Base-by-base conservation (phyloP, 176 grass and related monocot species). In the Avena atlantica region DNA sequence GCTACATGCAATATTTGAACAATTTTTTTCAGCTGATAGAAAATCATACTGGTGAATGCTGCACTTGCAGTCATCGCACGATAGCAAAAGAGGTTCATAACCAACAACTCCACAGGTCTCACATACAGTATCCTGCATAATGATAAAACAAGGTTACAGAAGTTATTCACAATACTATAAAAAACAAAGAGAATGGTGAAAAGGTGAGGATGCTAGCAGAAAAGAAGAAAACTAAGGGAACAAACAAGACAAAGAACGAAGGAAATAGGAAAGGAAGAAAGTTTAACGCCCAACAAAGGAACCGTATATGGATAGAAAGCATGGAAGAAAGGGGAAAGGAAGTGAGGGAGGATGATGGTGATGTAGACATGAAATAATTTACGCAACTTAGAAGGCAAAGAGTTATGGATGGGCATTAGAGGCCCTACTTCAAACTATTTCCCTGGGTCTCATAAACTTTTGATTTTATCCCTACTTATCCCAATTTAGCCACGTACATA, bases 41-140 rank as follows among this genome's bases (percentile, higher is more conserved):
- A 77, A 47, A 81, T 37, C 88, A 86, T 90, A 90, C 88, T 69
- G 83, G 61, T 90, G 88, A 9, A 9, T 13, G 4, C 20, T 5
- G 60, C 25, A 55, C 15, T 77, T 42, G 78, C 83, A 90, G 51
- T 52, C 79, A 61, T 23, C 11, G 52, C 88, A 90, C 70, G 70
- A 29, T 69, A 90, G 15, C 14, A 90, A 52, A 59, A 90, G 88
- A 25, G 69, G 1, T 86, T 42, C 34, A 49, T 7, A 51, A 62
- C 88, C 88, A 82, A 78, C 16, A 86, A 40, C 27, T 81, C 88
- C 83, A 70, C 88, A 90, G 4, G 60, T 64, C 68, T 77, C 88
- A 50, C 88, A 86, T 25, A 90, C 71, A 69, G 15, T 59, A 48
- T 11, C 49, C 88, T 90, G 88, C 78, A 82, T n/a, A 59, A 81